Conservation (phyloP, 192 early-diverging fungal genomes). For the Entomortierella lignicola region DNA sequence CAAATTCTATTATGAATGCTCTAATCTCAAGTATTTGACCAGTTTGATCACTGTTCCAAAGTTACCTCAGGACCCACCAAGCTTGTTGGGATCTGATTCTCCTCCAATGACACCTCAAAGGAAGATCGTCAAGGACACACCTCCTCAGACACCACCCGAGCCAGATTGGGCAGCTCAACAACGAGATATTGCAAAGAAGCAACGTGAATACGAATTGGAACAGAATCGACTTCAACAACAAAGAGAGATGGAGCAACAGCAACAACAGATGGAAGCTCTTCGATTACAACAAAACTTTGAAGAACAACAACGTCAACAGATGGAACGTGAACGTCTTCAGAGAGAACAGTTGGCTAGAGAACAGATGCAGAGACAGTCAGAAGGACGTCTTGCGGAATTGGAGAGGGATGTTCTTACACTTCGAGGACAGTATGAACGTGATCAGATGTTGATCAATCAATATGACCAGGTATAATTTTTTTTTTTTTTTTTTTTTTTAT, state of each 20-base stretch:
- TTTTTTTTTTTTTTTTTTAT: neutral
- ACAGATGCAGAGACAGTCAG: constrained; percentile 85
- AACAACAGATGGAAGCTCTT: constrained; percentile 63
- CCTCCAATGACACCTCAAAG: constrained; percentile 68
- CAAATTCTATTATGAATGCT: constrained; percentile 93
- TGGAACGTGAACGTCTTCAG: constrained; percentile 77
- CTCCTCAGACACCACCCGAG: constrained; percentile 33
- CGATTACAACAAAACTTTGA: constrained; percentile 81
- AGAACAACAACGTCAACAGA: constrained; percentile 79
- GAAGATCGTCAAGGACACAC: constrained; percentile 45
- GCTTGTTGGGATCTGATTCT: constrained; percentile 79
- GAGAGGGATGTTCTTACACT: constrained; percentile 84
- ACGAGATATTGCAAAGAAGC: constrained; percentile 73
- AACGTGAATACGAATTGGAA: constrained; percentile 68
- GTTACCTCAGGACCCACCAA: constrained; percentile 84
- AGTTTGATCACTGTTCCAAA: constrained; percentile 91
- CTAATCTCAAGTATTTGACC: constrained; percentile 90
- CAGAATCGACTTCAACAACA: constrained; percentile 72
- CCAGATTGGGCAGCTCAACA: constrained; percentile 70
- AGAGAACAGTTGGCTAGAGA: constrained; percentile 80
- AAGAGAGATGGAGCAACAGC: constrained; percentile 65
- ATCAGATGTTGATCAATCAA: constrained; percentile 86
- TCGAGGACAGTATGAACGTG: constrained; percentile 82
- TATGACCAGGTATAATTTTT: constrained; percentile 65
- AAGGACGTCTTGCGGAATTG: constrained; percentile 81